Conservation (phyloP, 768 basidiomycete species). For the Phlebiopsis gigantea region DNA sequence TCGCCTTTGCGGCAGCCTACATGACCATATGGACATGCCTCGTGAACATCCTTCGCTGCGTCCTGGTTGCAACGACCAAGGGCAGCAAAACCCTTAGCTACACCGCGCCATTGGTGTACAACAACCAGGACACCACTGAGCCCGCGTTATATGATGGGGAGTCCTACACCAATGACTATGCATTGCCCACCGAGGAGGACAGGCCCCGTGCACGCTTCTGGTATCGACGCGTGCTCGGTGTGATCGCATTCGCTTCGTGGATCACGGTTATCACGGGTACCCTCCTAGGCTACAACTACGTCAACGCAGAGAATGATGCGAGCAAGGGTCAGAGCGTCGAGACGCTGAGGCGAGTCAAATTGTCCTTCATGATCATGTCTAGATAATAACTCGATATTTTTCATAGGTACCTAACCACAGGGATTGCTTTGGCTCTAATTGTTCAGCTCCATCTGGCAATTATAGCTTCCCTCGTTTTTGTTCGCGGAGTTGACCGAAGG, state of each 20-base stretch:
- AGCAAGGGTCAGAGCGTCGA: not conserved
- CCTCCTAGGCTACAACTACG: conserved; percentile 8
- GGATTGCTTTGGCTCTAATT: not conserved
- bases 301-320: conserved; percentile 6
- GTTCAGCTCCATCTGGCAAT: not conserved
- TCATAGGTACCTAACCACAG: not conserved
- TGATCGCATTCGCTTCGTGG: not conserved
- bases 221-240: conserved; percentile 9
- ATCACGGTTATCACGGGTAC: conserved; percentile 6
- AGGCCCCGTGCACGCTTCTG: conserved; percentile 7
- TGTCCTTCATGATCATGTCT: not conserved
- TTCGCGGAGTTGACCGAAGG: not conserved
- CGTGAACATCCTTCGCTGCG: conserved; percentile 2
- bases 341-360: not conserved
- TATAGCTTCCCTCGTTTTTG: not conserved
- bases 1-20: conserved; percentile 4
- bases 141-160: not conserved
- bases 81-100: not conserved
- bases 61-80: conserved; percentile 8
- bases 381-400: not conserved
- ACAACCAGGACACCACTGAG: not conserved
- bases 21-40: conserved; percentile 3
- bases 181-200: not conserved
- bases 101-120: not conserved
- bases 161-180: not conserved